Percentiles rank a stretch among this genome's conserved stretches.
Conservation (phyloP, 352 stramenopile species). For the Phytophthora fragariae region DNA sequence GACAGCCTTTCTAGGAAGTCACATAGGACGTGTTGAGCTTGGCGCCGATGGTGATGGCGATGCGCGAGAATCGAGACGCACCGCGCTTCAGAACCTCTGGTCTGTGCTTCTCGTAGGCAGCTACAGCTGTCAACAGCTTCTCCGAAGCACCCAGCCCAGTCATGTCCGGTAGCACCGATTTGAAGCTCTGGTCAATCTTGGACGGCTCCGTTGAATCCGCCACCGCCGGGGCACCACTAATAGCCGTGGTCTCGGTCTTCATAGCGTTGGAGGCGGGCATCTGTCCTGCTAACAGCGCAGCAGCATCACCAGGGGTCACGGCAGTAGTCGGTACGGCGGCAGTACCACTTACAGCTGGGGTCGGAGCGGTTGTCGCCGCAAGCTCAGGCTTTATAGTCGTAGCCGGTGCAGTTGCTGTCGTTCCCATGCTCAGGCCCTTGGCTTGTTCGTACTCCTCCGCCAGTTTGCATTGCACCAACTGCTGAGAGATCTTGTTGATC, state of each 20-base stretch:
- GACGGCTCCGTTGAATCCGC: slow-evolving; percentile 9
- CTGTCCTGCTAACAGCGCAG: slow-evolving; percentile 9
- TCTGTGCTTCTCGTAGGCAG: slow-evolving; percentile 87
- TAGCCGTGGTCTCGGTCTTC: slow-evolving; percentile 26
- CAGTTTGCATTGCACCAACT: slow-evolving; percentile 85
- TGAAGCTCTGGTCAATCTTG: slow-evolving; percentile 60
- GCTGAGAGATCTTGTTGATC: slow-evolving; percentile 90
- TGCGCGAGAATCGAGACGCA: slow-evolving; percentile 66
- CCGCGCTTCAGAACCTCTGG: slow-evolving; percentile 77
- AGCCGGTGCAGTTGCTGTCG: slow-evolving; percentile 36
- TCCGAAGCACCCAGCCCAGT: slow-evolving; percentile 78
- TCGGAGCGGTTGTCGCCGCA: slow-evolving; percentile 11
- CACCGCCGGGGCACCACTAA: background rate
- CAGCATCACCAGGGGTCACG: slow-evolving; percentile 10
- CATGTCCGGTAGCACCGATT: slow-evolving; percentile 79
- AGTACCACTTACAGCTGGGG: slow-evolving; percentile 27
- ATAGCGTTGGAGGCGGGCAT: slow-evolving; percentile 15
- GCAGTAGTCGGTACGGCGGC: slow-evolving; percentile 13
- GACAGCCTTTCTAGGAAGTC: slow-evolving; percentile 38
- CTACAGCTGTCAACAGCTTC: slow-evolving; percentile 80
- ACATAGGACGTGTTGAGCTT: slow-evolving; percentile 83
- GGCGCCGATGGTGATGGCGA: slow-evolving; percentile 77
- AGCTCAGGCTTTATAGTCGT: slow-evolving; percentile 47
- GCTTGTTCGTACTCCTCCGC: slow-evolving; percentile 82
- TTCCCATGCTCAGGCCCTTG: slow-evolving; percentile 52